A percentile compares a stretch with the other conserved stretches of the same genome.
Conservation (phyloP, 1,284 basidiomycete genomes). For the Microbotryum violaceum region DNA sequence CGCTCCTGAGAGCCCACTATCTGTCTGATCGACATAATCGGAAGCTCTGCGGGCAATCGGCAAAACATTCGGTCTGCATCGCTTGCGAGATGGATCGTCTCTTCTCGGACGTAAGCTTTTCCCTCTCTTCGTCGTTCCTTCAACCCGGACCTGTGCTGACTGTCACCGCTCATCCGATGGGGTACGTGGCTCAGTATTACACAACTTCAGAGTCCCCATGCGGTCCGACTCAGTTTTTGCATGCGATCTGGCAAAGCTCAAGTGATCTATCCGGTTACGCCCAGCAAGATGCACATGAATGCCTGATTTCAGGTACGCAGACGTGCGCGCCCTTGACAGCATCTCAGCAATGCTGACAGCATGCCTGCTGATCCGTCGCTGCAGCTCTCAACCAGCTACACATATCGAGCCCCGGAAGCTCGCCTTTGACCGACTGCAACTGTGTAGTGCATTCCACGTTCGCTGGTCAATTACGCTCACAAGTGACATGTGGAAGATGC, state of each 20-base stretch:
- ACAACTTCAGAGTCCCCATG: conserved; percentile 61
- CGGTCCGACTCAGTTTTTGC: conserved; percentile 76
- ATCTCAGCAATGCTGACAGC: not conserved
- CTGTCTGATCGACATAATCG: conserved; percentile 76
- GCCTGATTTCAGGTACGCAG: conserved; percentile 35
- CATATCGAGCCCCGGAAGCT: conserved; percentile 23
- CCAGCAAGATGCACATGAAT: conserved; percentile 89
- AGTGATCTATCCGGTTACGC: conserved; percentile 79
- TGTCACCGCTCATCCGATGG: conserved; percentile 6
- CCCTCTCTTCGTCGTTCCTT: not conserved
- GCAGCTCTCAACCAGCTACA: conserved; percentile 46
- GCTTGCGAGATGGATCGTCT: conserved; percentile 93
- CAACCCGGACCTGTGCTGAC: not conserved
- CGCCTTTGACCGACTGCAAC: conserved; percentile 52
- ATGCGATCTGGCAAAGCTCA: conserved; percentile 77
- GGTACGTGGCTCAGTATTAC: conserved; percentile 52
- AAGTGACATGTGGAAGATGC: conserved; percentile 73
- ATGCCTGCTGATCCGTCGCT: conserved; percentile 55
- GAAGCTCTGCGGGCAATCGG: conserved; percentile 49
- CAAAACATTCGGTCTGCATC: conserved; percentile 59
- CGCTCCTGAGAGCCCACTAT: conserved; percentile 81
- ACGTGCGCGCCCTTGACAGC: not conserved
- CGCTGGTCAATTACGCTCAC: conserved; percentile 75
- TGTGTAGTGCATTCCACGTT: conserved; percentile 91
- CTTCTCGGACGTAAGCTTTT: conserved; percentile 67